Base-by-base conservation (phyloP, 768 basidiomycete species). In the Termitomyces sp. region DNA sequence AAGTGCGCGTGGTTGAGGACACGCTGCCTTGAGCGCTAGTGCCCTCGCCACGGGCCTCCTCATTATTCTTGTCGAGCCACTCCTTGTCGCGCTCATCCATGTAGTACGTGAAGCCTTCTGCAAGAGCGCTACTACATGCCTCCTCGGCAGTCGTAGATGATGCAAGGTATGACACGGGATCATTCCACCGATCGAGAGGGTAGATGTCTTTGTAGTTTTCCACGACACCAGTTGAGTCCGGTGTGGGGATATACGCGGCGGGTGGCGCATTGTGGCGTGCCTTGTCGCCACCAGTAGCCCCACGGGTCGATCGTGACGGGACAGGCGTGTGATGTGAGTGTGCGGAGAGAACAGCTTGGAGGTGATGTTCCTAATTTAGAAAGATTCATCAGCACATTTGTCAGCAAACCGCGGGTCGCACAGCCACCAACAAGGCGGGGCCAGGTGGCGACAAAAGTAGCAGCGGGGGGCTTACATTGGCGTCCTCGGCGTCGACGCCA, bases 21-120 rank as follows among this genome's bases (percentile, higher is more conserved):
- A 89, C 66, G 5, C 87, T 85, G 22, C 86, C 88, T 65, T 91
- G 90, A 0, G 82, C 81, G 60, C 88, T 91, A 0, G 91, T 89
- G 18, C 93, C 93, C 69, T 94, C 92, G 18, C 89, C 91, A 14
- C 88, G 81, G 2, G 90, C 91, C 56, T 88, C 84, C 67, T 88
- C 88, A 65, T 98, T 97, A 68, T 93, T 93, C 73, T 86, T 89
- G 65, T 91, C 89, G 33, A 99, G 82, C 96, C 96, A 99, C 62
- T 90, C 89, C 66, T 89, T 86, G 75, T 98, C 96, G 18, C 89
- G 87, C 71, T 98, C 97, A 65, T 99, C 96, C 90, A 98, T 91
- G 62, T 85, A 91, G 68, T 98, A 98, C 2, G 87, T 86, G 72
- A 89, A 89, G 0, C 89, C 89, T 64, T 89, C 85, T 33, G 83